Percentiles rank a stretch among this genome's conserved stretches.
Conservation (phyloP, 768 basidiomycete genomes). For the Boletus huronensis region DNA sequence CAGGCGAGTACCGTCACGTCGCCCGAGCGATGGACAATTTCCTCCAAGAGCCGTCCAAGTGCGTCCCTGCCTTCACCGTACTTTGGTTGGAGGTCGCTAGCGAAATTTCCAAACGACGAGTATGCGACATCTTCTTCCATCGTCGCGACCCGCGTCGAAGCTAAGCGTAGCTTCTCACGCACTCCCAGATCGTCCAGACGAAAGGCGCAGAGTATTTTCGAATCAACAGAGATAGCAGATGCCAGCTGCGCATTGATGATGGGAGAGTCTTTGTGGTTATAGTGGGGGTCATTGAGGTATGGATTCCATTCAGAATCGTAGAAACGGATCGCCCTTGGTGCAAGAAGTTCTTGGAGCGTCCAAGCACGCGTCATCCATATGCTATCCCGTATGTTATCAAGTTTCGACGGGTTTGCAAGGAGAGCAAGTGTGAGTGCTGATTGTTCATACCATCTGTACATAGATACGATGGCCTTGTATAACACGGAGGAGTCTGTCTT, state of each 20-base stretch:
- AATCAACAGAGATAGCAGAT: not conserved
- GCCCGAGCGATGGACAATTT: conserved; percentile 4
- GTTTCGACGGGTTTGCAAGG: not conserved
- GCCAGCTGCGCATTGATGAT: not conserved
- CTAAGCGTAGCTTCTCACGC: conserved; percentile 2
- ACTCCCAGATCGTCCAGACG: not conserved
- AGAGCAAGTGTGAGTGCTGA: not conserved
- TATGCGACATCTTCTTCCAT: not conserved
- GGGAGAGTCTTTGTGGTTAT: conserved; percentile 2
- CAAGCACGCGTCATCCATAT: conserved; percentile 6
- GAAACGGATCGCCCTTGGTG: conserved; percentile 7
- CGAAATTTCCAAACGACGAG: conserved; percentile 3
- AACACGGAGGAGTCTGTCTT: not conserved
- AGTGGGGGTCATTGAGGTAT: not conserved
- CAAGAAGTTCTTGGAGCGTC: conserved; percentile 8
- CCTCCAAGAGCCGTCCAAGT: conserved; percentile 4
- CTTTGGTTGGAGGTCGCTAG: conserved; percentile 1
- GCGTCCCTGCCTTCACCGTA: not conserved
- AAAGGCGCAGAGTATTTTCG: not conserved
- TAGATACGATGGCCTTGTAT: not conserved
- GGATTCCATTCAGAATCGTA: conserved; percentile 4
- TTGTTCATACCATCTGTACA: conserved; percentile 8
- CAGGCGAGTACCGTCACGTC: conserved; percentile 5
- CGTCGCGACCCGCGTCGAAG: not conserved
- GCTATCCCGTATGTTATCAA: not conserved